A percentile compares a stretch with the other conserved stretches of the same genome.
These are phyloP conservation scores for Mycena epipterygia DNA, from an alignment of 768 basidiomycete genomes.

Conservation along the genomic window DNA sequence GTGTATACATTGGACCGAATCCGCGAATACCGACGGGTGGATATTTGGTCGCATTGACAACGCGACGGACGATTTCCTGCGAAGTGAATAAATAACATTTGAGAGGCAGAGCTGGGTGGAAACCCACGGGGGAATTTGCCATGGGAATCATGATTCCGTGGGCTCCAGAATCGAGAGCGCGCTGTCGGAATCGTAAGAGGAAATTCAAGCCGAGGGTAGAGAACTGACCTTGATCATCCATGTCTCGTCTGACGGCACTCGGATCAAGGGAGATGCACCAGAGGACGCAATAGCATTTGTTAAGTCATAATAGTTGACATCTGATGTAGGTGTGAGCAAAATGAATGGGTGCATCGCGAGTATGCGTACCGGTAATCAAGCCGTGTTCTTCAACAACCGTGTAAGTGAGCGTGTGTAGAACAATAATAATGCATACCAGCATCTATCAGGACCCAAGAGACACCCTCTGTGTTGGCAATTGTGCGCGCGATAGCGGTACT, in stretches of 20 bases:
- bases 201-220: not conserved
- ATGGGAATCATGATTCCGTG: slow-evolving; percentile 1
- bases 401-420: not conserved
- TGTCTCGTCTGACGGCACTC: not conserved
- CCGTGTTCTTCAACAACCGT: slow-evolving; percentile 1
- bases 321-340: not conserved
- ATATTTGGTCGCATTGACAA: not conserved
- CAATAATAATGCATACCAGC: not conserved
- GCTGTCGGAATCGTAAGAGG: not conserved
- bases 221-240: not conserved
- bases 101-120: not conserved
- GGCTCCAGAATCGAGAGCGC: not conserved
- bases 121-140: not conserved
- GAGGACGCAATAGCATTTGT: not conserved
- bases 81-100: not conserved
- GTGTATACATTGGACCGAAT: not conserved
- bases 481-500: slow-evolving; percentile 16
- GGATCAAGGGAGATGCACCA: not conserved
- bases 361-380: slow-evolving; percentile 3
- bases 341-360: not conserved
- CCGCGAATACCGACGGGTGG: not conserved
- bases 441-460: slow-evolving; percentile 21
- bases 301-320: not conserved
- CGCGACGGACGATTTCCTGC: not conserved
- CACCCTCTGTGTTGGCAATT: not conserved